Base-by-base conservation (phyloP, 768 basidiomycete species). In the Suillus cothurnatus region DNA sequence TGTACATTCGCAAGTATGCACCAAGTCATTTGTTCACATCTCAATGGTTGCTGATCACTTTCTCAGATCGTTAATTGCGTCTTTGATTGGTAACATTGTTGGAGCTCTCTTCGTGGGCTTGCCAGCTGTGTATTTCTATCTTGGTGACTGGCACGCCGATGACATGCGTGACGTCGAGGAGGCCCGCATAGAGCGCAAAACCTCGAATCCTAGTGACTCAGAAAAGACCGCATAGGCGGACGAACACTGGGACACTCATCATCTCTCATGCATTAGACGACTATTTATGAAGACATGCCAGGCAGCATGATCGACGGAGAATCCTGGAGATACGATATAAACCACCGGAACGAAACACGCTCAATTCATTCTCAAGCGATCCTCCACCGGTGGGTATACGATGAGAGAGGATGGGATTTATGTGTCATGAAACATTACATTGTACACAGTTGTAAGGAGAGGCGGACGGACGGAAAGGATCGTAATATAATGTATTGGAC, bases 1-100 rank as follows among this genome's bases (percentile, higher is more conserved):
- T 81, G 34, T 91, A 92, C 71, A 90, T 92, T 72, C 78, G 80
- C 71, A 92, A 91, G 88, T 90, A 67, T 70, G 85, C 73, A 21
- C 31, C 31, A 21, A 26, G 19, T 38, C 21, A 32, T 19, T 47
- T 39, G 34, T 31, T 61, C 17, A 1, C 21, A 26, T 28, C 11
- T 28, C 34, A 39, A 58, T 0, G 6, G 12, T 61, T 59, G 4
- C 43, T 50, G 19, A 57, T 23, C 3, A 26, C 26, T 31, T 50
- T 43, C 28, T n/a, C 63, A 83, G 82, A 71, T 91, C 90, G 3
- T 72, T 91, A 38, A 85, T 91, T 70, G 87, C 90, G 1, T 70
- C 89, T 3, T 85, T 82, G 70, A 65, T 91, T 53, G 90, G 90
- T 14, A 92, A 92, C 73, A 81, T 87, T 38, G 78, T 91, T 38